Conservation (phyloP, 2,329 filamentous ascomycete species). For the Beauveria scarabaeidicola region DNA sequence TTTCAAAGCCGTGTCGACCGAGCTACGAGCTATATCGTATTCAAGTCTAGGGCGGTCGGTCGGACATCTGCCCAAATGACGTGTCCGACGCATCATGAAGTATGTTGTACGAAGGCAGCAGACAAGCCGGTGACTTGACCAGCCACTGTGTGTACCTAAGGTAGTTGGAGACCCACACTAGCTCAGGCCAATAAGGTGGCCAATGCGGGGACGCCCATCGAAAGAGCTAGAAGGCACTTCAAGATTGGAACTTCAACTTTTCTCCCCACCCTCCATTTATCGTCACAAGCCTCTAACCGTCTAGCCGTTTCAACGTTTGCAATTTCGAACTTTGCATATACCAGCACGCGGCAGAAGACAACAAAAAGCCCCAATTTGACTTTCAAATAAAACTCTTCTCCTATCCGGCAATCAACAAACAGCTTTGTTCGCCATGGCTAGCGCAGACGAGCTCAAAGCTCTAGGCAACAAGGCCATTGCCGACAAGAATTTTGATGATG, state of each 20-base stretch:
- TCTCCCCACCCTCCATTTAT: slow-evolving; percentile 19
- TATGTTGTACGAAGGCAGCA: not conserved
- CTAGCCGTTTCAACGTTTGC: not conserved
- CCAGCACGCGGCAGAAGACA: not conserved
- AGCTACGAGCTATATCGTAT: not conserved
- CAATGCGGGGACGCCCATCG: slow-evolving; percentile 25
- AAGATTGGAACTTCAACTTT: slow-evolving; percentile 17
- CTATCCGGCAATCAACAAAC: not conserved
- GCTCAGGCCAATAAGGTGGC: slow-evolving; percentile 23
- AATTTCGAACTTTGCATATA: not conserved
- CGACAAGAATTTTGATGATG: slow-evolving; percentile 92
- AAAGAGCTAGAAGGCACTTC: slow-evolving; percentile 34
- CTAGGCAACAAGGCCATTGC: slow-evolving; percentile 98
- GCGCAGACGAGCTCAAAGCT: slow-evolving; percentile 78
- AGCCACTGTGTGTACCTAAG: not conserved
- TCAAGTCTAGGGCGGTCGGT: not conserved
- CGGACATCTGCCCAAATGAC: not conserved
- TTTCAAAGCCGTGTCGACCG: not conserved
- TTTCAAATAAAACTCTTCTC: not conserved
- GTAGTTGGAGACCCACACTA: slow-evolving; percentile 15
- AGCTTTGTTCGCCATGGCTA: slow-evolving; percentile 36
- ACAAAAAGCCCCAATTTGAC: not conserved
- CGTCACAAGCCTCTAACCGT: slow-evolving; percentile 17
- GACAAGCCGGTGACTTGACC: not conserved
- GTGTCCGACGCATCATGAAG: not conserved